phyloP scores from a whole-genome alignment of 2,329 filamentous ascomycete species.

The Leptographium lundbergii region DNA sequence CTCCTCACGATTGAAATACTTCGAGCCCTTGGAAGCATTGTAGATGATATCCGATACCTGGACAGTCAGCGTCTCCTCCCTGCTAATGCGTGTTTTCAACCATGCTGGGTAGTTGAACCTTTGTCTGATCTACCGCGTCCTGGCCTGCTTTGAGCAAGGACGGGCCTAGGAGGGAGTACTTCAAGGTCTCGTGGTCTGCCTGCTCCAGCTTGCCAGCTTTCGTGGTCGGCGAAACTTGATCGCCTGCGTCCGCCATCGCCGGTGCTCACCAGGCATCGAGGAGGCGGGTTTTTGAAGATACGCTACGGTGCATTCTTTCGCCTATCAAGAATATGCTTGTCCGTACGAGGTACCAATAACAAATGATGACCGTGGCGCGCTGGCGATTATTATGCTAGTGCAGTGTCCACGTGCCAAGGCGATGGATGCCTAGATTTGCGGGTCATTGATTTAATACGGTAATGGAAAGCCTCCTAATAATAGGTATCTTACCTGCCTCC shows the following conservation, averaged over 20 bases:
- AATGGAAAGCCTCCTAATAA: too few relatives aligned
- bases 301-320: neutral
- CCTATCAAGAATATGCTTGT: neutral
- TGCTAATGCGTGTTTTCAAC: neutral
- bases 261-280: neutral
- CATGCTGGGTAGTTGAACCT: conserved; percentile 31
- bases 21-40: conserved; percentile 89
- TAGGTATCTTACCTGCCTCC: too few relatives aligned
- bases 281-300: neutral
- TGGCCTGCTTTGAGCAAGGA: conserved; percentile 91
- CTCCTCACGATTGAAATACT: conserved; percentile 90
- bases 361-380: too few relatives aligned
- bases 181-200: conserved; percentile 47
- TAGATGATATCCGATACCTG: conserved; percentile 93
- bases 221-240: neutral
- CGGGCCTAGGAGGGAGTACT: conserved; percentile 80
- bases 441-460: too few relatives aligned
- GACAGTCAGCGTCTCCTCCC: neutral
- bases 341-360: neutral
- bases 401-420: too few relatives aligned
- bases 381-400: too few relatives aligned
- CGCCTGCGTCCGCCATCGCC: neutral
- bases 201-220: neutral
- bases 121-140: conserved; percentile 82
- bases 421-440: too few relatives aligned